phyloP scores from a whole-genome alignment of 1,284 basidiomycete genomes.

The Apiotrichum domesticum region DNA sequence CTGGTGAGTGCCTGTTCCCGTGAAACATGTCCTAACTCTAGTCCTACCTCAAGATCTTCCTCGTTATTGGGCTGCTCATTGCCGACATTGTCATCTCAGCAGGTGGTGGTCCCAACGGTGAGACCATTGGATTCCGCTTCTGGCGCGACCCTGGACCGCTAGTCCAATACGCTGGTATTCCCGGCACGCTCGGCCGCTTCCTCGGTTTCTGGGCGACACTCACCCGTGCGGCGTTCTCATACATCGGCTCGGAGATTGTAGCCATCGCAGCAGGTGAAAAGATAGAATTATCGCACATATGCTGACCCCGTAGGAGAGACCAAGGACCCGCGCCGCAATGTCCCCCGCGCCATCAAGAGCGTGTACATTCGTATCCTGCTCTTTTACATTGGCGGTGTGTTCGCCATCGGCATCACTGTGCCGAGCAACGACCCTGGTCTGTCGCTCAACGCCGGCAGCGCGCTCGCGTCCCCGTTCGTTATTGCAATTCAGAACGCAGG shows the following conservation, averaged over 20 bases:
- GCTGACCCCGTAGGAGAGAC: no score
- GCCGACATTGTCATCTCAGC: conserved; percentile 59
- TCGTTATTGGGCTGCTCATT: conserved; percentile 56
- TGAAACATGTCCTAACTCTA: no score
- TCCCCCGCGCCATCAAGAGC: conserved; percentile 66
- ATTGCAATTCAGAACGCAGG: conserved; percentile 42
- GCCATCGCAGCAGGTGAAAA: conserved; percentile 46
- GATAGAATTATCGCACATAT: no score
- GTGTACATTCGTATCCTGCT: conserved; percentile 67
- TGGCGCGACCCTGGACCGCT: conserved; percentile 50
- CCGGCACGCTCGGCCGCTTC: conserved; percentile 9
- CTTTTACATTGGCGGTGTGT: conserved; percentile 49
- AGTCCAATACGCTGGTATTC: conserved; percentile 47
- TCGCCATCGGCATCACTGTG: conserved; percentile 16
- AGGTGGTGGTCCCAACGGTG: conserved; percentile 45
- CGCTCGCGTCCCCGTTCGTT: conserved; percentile 25
- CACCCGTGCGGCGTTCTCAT: conserved; percentile 11
- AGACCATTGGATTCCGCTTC: conserved; percentile 46
- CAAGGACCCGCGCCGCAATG: conserved; percentile 59
- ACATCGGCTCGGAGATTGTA: conserved; percentile 35
- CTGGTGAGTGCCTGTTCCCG: conserved; percentile 8
- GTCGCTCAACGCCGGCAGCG: conserved; percentile 10
- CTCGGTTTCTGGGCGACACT: conserved; percentile 10
- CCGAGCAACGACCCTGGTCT: conserved; percentile 17
- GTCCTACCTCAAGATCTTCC: conserved; percentile 70